Evolutionary conservation across 2,329 filamentous ascomycete species (phyloP).

Genomic region (Nemania bipapillata): DNA sequence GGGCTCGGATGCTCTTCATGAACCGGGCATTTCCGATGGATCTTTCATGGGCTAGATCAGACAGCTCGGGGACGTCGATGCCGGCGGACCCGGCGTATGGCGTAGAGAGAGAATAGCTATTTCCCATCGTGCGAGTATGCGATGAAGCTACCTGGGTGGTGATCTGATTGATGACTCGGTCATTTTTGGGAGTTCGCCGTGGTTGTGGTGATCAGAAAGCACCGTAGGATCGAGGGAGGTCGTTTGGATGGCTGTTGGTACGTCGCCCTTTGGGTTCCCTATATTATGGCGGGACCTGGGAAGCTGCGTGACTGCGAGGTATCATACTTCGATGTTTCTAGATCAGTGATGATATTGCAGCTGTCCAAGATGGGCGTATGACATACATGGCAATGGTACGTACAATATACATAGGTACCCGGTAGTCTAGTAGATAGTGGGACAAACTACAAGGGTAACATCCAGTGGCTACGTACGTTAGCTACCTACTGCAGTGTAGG

Average conservation of each 20-base stretch:
- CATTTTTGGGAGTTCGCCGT: constrained; percentile 24
- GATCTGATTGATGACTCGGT: constrained; percentile 13
- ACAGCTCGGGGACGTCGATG: constrained; percentile 91
- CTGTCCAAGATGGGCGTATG: constrained; percentile 5
- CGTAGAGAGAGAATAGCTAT: constrained; percentile 93
- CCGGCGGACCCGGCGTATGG: constrained; percentile 90
- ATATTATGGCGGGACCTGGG: background rate
- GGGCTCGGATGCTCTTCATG: constrained; percentile 93
- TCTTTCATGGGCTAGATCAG: constrained; percentile 90
- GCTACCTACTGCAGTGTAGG: too few species aligned
- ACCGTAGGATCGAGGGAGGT: background rate
- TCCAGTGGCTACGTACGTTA: too few species aligned
- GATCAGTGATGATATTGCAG: background rate
- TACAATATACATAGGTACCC: background rate
- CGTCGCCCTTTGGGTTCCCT: background rate
- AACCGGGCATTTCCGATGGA: constrained; percentile 91
- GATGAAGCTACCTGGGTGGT: constrained; percentile 45
- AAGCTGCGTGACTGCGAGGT: constrained; percentile 16
- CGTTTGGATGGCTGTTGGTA: background rate
- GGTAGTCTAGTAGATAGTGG: too few species aligned
- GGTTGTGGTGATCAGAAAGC: background rate
- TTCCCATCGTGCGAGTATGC: constrained; percentile 74
- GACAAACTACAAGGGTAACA: too few species aligned
- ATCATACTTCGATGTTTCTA: background rate
- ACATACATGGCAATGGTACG: too few species aligned